phyloP scores from a whole-genome alignment of 1,139 yeast species.

The Magnusiomyces magnusii region DNA sequence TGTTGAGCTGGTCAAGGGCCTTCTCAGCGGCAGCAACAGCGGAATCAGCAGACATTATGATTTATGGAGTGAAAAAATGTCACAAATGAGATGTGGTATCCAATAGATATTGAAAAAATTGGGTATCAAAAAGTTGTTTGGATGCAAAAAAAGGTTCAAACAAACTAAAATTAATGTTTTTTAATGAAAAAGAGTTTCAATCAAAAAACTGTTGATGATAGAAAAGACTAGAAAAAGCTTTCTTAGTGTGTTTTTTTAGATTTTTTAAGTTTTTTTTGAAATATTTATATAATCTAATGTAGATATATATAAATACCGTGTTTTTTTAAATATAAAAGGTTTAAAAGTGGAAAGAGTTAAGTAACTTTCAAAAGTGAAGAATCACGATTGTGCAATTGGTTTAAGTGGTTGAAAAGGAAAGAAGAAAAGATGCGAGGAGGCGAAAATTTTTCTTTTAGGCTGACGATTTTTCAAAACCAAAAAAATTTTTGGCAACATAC shows the following conservation, averaged over 20 bases:
- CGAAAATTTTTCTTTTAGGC: conserved; percentile 3
- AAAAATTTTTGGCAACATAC: neutral
- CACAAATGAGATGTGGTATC: neutral
- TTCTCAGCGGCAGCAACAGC: conserved; percentile 36
- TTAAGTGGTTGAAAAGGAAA: neutral
- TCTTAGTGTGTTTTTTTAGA: conserved; percentile 17
- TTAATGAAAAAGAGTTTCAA: conserved; percentile 3
- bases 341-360: neutral
- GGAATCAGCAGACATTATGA: conserved; percentile 33
- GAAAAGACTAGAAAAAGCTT: conserved; percentile 2
- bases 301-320: conserved; percentile 1
- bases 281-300: neutral
- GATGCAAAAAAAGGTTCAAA: neutral
- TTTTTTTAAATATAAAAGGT: neutral
- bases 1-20: conserved; percentile 34
- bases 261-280: conserved; percentile 19
- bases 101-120: neutral
- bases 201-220: neutral
- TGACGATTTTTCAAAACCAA: neutral
- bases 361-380: neutral
- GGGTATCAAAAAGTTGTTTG: neutral
- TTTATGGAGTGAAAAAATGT: neutral
- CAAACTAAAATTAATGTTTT: neutral
- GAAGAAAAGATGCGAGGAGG: neutral
- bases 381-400: neutral